Base-by-base conservation (phyloP, 2,329 filamentous ascomycete genomes). In the Sporothrix phasma region DNA sequence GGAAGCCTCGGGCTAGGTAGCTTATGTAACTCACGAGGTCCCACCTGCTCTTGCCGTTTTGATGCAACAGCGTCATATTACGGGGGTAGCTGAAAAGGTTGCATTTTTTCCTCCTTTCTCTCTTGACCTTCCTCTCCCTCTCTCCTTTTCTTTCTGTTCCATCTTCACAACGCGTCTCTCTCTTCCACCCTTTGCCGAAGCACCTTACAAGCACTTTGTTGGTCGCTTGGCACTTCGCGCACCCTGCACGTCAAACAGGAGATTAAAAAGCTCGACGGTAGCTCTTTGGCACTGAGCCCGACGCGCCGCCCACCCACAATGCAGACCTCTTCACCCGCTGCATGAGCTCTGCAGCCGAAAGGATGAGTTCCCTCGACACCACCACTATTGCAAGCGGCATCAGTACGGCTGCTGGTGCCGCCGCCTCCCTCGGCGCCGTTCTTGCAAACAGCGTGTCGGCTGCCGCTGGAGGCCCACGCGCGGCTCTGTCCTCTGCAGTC, bases 401-500 rank as follows among this genome's bases (percentile, higher is more conserved):
- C n/a, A 67, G 63, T 61, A 56, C 65, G 26, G 45, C 61, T 22
- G 24, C 29, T 19, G 61, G 66, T 26, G 60, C 65, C 37, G 58
- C 69, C 43, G 66, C 61, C 24, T 59, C 63, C 34, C 58, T 67
- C 39, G 47, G 66, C 6, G 56, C 58, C 17, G 58, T 71, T 61
- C 70, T 76, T 64, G 73, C 72, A 59, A 70, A 73, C 37, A 64
- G 59, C 26, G 39, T 67, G n/a, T 64, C 66, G 31, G 37, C 60
- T 34, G 66, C 59, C 15, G 56, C 66, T 11, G 62, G 53, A 4
- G 62, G 37, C 7, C 68, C 74, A 5, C 67, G 68, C 41, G 66
- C 70, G 59, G 72, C 71, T 22, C 67, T 77, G 54, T 72, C 76
- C 29, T 75, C 78, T 47, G 74, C 74, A 66, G 72, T 81, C 69